A percentile compares a stretch with the other conserved stretches of the same genome.
Conservation (phyloP, 2,329 filamentous ascomycete species). For the Nemania sp. region DNA sequence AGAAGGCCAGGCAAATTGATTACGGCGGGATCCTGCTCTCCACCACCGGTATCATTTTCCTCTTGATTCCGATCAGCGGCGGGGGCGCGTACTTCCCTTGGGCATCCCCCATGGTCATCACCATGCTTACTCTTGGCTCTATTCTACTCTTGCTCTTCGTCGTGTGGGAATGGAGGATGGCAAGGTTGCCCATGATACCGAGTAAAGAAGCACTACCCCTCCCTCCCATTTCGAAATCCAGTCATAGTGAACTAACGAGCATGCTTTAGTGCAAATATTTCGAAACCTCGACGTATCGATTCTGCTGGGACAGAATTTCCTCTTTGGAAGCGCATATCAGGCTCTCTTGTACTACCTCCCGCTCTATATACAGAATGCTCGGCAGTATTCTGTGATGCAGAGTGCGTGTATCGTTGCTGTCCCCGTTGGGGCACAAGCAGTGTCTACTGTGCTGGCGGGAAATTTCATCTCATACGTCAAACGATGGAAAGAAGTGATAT, state of each 20-base stretch:
- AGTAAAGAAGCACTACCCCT: constrained; percentile 37
- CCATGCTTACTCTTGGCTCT: constrained; percentile 58
- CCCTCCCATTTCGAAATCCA: neutral
- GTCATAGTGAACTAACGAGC: neutral
- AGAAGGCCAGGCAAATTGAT: constrained; percentile 61
- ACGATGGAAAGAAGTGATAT: constrained; percentile 64
- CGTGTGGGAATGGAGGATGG: constrained; percentile 59
- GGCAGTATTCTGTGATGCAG: constrained; percentile 42
- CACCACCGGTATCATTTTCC: constrained; percentile 59
- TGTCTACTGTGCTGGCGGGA: constrained; percentile 54
- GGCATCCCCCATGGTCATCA: constrained; percentile 61
- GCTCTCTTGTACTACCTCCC: constrained; percentile 64
- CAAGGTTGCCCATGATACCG: constrained; percentile 62
- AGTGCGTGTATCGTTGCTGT: constrained; percentile 58
- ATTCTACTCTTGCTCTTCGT: constrained; percentile 54
- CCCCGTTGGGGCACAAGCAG: constrained; percentile 52
- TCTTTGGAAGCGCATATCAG: constrained; percentile 65
- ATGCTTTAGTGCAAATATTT: constrained; percentile 57
- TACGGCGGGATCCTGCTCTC: constrained; percentile 60
- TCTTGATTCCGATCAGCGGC: constrained; percentile 67
- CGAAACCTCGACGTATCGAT: constrained; percentile 55
- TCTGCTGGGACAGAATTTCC: constrained; percentile 62
- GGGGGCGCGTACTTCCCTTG: constrained; percentile 59
- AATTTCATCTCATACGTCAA: constrained; percentile 61
- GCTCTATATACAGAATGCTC: constrained; percentile 64